Percentiles rank a stretch among this genome's conserved stretches.
Conservation (phyloP, 768 basidiomycete genomes). For the Gymnopilus junonius region DNA sequence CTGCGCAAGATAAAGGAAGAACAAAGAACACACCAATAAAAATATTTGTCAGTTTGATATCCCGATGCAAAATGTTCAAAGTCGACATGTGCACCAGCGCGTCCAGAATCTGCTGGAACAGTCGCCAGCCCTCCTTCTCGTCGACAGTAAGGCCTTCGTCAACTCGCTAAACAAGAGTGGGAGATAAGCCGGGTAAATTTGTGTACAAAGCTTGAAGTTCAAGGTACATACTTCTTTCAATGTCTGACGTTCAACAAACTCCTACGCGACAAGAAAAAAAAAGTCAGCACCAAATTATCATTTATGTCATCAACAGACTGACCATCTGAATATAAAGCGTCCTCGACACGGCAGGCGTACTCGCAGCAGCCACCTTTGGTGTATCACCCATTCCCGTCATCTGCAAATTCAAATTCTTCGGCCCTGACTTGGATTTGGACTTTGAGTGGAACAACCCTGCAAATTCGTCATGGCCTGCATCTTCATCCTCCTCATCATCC, state of each 20-base stretch:
- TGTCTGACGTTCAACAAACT: conserved; percentile 91
- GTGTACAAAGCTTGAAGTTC: neutral
- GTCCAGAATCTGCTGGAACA: conserved; percentile 90
- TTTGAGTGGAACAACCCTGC: conserved; percentile 27
- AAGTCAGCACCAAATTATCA: neutral
- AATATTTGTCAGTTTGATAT: conserved; percentile 93
- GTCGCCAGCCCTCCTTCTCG: conserved; percentile 87
- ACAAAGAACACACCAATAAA: conserved; percentile 75
- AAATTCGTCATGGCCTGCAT: conserved; percentile 55
- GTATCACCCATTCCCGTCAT: neutral
- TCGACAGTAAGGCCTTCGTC: conserved; percentile 67
- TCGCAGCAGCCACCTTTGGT: conserved; percentile 12
- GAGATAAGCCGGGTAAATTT: neutral
- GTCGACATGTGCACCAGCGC: conserved; percentile 90
- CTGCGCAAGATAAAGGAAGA: neutral
- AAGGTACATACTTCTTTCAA: conserved; percentile 67
- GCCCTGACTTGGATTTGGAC: conserved; percentile 11
- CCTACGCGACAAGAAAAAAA: conserved; percentile 45
- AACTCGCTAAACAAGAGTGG: too few species aligned
- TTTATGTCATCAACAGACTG: conserved; percentile 12
- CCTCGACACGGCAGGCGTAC: conserved; percentile 42
- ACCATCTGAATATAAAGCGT: conserved; percentile 97
- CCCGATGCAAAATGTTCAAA: conserved; percentile 84
- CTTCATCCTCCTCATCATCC: conserved; percentile 48
- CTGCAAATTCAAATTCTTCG: conserved; percentile 22